phyloP scores from a whole-genome alignment of 2,329 filamentous ascomycete genomes.

The Scytalidium sp. region DNA sequence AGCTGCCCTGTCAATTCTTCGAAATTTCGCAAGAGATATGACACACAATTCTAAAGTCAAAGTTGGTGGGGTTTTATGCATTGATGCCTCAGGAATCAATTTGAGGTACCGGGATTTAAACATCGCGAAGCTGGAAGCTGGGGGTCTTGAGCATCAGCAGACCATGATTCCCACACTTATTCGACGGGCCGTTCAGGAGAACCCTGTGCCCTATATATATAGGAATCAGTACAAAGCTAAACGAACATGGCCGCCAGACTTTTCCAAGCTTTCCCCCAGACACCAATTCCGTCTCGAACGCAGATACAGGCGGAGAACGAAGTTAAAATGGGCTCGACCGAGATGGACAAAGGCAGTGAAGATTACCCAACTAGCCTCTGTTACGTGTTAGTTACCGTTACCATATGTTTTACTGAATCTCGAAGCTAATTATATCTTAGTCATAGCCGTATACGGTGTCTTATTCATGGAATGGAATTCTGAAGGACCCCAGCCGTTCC shows the following conservation, averaged over 20 bases:
- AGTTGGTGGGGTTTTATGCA: slow-evolving; percentile 16
- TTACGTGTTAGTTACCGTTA: slow-evolving; percentile 22
- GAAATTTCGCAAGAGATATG: not conserved
- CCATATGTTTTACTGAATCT: not conserved
- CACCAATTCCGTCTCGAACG: slow-evolving; percentile 78
- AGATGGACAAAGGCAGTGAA: slow-evolving; percentile 63
- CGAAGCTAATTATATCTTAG: slow-evolving; percentile 27
- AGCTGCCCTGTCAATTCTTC: not conserved
- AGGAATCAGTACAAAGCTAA: slow-evolving; percentile 62
- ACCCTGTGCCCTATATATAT: slow-evolving; percentile 29
- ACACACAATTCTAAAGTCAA: not conserved
- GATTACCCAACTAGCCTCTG: slow-evolving; percentile 51
- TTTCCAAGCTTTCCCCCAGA: slow-evolving; percentile 64
- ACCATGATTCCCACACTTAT: slow-evolving; percentile 46
- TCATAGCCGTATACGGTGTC: slow-evolving; percentile 52
- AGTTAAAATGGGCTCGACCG: slow-evolving; percentile 59
- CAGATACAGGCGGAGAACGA: slow-evolving; percentile 69
- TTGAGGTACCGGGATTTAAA: slow-evolving; percentile 1
- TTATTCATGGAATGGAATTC: slow-evolving; percentile 59
- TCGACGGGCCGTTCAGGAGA: slow-evolving; percentile 36
- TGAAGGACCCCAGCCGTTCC: slow-evolving; percentile 41
- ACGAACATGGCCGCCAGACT: slow-evolving; percentile 77
- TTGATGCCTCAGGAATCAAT: not conserved
- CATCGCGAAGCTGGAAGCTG: slow-evolving; percentile 1
- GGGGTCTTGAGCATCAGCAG: slow-evolving; percentile 16